Conservation (phyloP, 768 basidiomycete genomes). For the Pisolithus microcarpus region DNA sequence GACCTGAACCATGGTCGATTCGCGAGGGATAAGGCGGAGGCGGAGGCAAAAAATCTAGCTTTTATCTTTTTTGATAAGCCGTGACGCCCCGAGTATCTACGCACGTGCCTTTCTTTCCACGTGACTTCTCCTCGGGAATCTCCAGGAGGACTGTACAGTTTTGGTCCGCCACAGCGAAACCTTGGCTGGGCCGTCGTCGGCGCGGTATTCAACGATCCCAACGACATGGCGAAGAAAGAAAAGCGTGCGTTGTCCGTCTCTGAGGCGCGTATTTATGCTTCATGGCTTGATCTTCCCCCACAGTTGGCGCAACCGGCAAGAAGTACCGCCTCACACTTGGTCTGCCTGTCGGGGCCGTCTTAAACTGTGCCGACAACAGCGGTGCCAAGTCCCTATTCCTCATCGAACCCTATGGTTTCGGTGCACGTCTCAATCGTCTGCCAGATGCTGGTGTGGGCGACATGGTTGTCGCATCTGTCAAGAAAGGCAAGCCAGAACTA, state of each 20-base stretch:
- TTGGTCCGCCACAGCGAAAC: neutral
- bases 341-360: conserved; percentile 89
- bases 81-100: neutral
- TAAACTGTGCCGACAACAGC: conserved; percentile 99
- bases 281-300: conserved; percentile 1
- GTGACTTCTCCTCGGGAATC: neutral
- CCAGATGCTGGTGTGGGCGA: conserved; percentile 94
- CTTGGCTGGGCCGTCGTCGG: neutral
- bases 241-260: neutral
- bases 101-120: neutral
- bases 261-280: neutral
- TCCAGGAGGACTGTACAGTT: neutral
- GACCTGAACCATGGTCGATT: conserved; percentile 39
- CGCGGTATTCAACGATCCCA: neutral
- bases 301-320: conserved; percentile 72
- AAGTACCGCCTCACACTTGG: conserved; percentile 94
- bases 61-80: neutral
- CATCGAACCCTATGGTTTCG: conserved; percentile 93
- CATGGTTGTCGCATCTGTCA: conserved; percentile 95
- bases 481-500: conserved; percentile 99
- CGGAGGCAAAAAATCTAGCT: neutral
- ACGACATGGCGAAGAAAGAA: conserved; percentile 2
- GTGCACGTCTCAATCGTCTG: conserved; percentile 93
- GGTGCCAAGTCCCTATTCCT: conserved; percentile 94
- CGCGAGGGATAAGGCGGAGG: neutral